Conservation (phyloP, 139 green algal species). For the Auxenochlorella protothecoides region DNA sequence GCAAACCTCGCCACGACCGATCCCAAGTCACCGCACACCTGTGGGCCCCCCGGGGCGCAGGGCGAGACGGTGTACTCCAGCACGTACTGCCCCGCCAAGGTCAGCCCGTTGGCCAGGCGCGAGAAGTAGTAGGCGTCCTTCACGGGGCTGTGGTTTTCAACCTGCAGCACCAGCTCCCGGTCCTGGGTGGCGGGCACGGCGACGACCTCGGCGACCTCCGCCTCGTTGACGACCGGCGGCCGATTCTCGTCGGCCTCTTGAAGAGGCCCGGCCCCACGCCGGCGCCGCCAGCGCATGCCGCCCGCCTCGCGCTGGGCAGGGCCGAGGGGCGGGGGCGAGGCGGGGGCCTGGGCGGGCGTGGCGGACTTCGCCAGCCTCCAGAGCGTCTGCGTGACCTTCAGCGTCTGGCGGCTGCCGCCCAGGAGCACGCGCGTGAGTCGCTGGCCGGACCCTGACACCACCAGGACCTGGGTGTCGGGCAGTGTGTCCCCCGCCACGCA, state of each 20-base stretch:
- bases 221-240: background rate
- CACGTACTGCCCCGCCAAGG: slow-evolving; percentile 27
- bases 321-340: too few relatives aligned
- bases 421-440: slow-evolving; percentile 17
- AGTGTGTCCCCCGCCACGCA: slow-evolving; percentile 37
- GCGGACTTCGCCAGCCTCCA: slow-evolving; percentile 14
- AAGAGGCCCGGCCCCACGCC: too few relatives aligned
- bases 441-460: slow-evolving; percentile 28
- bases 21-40: too few relatives aligned
- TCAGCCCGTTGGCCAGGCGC: slow-evolving; percentile 27
- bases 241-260: too few relatives aligned
- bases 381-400: slow-evolving; percentile 51
- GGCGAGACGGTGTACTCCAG: slow-evolving; percentile 49
- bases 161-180: slow-evolving; percentile 31
- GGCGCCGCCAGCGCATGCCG: too few relatives aligned
- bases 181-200: background rate
- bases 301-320: too few relatives aligned
- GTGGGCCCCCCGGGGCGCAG: slow-evolving; percentile 11
- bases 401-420: slow-evolving; percentile 28
- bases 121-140: slow-evolving; percentile 46
- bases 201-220: background rate
- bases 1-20: too few relatives aligned
- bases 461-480: slow-evolving; percentile 37
- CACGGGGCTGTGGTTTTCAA: slow-evolving; percentile 40
- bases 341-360: too few relatives aligned